These are phyloP conservation scores for Ustilago bromivora DNA, from an alignment of 1,284 basidiomycete species.

Conservation along the genomic window DNA sequence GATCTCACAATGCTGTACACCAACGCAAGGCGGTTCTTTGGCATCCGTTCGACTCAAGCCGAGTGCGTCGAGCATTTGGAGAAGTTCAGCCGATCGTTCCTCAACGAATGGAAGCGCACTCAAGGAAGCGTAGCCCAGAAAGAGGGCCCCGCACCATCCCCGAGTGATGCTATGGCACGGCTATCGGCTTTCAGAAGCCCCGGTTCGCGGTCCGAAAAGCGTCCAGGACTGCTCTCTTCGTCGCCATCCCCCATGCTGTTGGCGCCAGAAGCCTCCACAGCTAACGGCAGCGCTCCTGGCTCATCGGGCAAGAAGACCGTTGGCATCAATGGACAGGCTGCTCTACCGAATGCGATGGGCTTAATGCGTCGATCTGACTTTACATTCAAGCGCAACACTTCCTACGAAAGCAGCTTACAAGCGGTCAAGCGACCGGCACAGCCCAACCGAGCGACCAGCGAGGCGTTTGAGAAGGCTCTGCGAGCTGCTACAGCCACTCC, in stretches of 20 bases:
- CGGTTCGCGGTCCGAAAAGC: constrained; percentile 29
- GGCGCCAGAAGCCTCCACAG: constrained; percentile 14
- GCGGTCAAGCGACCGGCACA: constrained; percentile 28
- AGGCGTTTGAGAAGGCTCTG: constrained; percentile 45
- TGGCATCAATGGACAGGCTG: constrained; percentile 17
- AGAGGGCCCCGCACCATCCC: constrained; percentile 2
- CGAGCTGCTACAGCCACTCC: constrained; percentile 37
- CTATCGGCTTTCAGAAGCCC: constrained; percentile 22
- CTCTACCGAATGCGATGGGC: constrained; percentile 1
- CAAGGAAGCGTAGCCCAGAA: constrained; percentile 20
- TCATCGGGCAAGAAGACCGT: constrained; percentile 30
- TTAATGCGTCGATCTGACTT: constrained; percentile 44
- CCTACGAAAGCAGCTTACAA: constrained; percentile 27
- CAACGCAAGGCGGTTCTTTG: constrained; percentile 44
- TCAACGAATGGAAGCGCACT: constrained; percentile 49
- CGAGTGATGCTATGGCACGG: constrained; percentile 17
- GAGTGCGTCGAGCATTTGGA: constrained; percentile 50
- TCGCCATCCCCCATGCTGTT: constrained; percentile 26
- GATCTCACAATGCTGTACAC: constrained; percentile 43
- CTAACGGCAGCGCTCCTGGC: neutral
- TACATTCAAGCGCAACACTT: constrained; percentile 35
- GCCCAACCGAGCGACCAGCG: constrained; percentile 31
- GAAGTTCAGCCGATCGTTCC: constrained; percentile 41
- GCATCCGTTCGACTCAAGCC: constrained; percentile 42
- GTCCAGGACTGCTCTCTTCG: constrained; percentile 11